These are phyloP conservation scores for Aspergillus mulundensis DNA, from an alignment of 495 filamentous ascomycete genomes.

Conservation along the genomic window DNA sequence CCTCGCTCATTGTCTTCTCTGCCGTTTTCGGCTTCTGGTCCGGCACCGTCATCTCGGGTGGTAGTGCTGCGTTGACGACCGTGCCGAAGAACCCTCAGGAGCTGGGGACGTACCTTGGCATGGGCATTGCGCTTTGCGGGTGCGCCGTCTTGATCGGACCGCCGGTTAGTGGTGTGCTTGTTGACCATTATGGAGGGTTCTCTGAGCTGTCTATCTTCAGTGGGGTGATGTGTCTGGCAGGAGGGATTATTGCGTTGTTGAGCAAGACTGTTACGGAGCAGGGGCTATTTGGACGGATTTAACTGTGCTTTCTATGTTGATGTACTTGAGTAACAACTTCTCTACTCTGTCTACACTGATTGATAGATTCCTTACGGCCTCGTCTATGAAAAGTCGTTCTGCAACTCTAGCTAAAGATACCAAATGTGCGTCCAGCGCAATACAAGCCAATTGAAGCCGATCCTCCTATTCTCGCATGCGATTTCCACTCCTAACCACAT, in stretches of 20 bases:
- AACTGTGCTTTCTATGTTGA: no score
- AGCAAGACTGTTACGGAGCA: not conserved
- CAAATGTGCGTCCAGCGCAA: no score
- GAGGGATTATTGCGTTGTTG: constrained; percentile 3
- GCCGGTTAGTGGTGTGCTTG: constrained; percentile 25
- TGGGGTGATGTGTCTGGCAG: constrained; percentile 2
- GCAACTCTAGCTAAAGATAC: no score
- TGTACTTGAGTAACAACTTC: no score
- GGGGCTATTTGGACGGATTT: constrained; percentile 5
- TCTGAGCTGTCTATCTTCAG: constrained; percentile 5
- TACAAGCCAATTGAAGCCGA: no score
- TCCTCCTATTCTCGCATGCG: no score
- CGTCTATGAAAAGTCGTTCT: no score
- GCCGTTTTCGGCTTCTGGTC: constrained; percentile 54
- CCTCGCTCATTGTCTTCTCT: constrained; percentile 48
- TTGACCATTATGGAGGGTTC: constrained; percentile 11
- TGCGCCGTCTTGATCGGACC: constrained; percentile 26
- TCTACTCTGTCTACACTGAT: no score
- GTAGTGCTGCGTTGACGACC: constrained; percentile 17
- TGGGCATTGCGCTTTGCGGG: constrained; percentile 16
- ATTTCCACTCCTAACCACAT: no score
- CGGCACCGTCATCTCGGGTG: constrained; percentile 51
- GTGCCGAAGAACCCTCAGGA: constrained; percentile 24
- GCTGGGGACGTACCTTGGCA: constrained; percentile 49
- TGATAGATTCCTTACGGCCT: no score